Percentiles rank a stretch among this genome's conserved stretches.
These are phyloP conservation scores for Tolypocladium pustulatum DNA, from an alignment of 2,329 filamentous ascomycete genomes.

Conservation along the genomic window DNA sequence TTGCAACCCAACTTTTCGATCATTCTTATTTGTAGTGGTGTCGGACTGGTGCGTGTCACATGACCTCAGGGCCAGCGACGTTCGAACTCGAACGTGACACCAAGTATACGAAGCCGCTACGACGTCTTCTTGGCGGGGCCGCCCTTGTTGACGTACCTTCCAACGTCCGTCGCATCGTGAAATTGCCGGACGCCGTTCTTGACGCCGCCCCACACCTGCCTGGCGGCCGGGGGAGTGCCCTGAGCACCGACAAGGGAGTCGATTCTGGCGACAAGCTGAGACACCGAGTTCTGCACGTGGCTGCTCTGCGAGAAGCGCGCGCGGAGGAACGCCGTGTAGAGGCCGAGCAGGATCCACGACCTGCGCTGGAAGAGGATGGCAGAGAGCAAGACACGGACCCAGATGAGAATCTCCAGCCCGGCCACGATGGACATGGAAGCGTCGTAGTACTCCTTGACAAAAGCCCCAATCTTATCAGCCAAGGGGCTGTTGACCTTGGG, in stretches of 20 bases:
- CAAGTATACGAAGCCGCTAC: slow-evolving; percentile 10
- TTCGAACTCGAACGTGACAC: neutral
- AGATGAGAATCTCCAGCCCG: slow-evolving; percentile 75
- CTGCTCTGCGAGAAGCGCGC: slow-evolving; percentile 81
- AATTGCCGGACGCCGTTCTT: slow-evolving; percentile 67
- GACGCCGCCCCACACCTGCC: slow-evolving; percentile 69
- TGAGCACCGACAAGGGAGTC: slow-evolving; percentile 79
- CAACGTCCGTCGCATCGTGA: slow-evolving; percentile 68
- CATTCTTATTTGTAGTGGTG: neutral
- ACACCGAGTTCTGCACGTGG: slow-evolving; percentile 80
- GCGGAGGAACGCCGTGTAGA: slow-evolving; percentile 91
- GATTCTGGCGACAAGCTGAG: slow-evolving; percentile 59
- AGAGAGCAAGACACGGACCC: slow-evolving; percentile 70
- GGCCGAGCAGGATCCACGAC: slow-evolving; percentile 74
- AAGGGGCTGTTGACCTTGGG: slow-evolving; percentile 42
- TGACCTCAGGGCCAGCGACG: neutral
- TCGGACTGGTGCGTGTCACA: neutral
- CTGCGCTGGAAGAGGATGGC: slow-evolving; percentile 82
- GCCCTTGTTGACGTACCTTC: slow-evolving; percentile 55
- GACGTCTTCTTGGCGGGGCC: slow-evolving; percentile 39
- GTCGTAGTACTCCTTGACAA: slow-evolving; percentile 98
- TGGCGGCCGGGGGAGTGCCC: slow-evolving; percentile 69
- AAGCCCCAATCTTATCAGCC: slow-evolving; percentile 76
- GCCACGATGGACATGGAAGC: slow-evolving; percentile 89
- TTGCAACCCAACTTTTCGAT: neutral